phyloP scores from a whole-genome alignment of 805 yeast species.

The Candida chauliodis region DNA sequence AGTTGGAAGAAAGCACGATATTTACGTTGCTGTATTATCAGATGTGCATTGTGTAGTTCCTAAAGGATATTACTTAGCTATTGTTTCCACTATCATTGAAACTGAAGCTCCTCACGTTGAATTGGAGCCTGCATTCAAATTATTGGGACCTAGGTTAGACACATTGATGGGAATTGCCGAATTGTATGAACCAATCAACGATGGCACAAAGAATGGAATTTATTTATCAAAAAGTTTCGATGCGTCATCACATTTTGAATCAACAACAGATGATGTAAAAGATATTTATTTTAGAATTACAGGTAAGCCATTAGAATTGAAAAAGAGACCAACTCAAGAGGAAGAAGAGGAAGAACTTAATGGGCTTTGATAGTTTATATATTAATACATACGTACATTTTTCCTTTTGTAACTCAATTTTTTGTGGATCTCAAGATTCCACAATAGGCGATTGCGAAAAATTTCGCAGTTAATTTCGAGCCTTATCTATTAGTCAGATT shows the following conservation, averaged over 20 bases:
- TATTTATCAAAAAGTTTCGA: constrained; percentile 88
- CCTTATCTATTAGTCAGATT: no score
- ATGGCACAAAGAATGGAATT: constrained; percentile 76
- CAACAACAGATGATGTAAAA: constrained; percentile 94
- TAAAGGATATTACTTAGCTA: constrained; percentile 86
- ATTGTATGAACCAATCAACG: constrained; percentile 78
- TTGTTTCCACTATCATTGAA: constrained; percentile 90
- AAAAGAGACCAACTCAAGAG: constrained; percentile 67
- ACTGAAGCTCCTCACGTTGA: constrained; percentile 90
- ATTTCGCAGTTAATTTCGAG: no score
- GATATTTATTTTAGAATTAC: constrained; percentile 88
- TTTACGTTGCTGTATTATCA: constrained; percentile 87
- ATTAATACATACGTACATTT: not conserved
- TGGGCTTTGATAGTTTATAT: constrained; percentile 17
- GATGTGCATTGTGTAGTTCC: constrained; percentile 88
- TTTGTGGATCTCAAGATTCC: no score
- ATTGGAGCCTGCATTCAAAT: constrained; percentile 88
- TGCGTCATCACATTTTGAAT: constrained; percentile 91
- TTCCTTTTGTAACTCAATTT: not conserved
- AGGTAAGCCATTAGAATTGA: constrained; percentile 86
- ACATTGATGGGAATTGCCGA: constrained; percentile 94
- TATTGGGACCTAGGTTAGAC: constrained; percentile 76
- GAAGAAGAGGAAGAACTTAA: constrained; percentile 40
- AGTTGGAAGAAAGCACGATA: constrained; percentile 87
- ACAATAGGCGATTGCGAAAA: no score